A percentile compares a stretch with the other conserved stretches of the same genome.
Conservation (phyloP, 192 early-diverging fungal species). For the Rhizophagus clarus region DNA sequence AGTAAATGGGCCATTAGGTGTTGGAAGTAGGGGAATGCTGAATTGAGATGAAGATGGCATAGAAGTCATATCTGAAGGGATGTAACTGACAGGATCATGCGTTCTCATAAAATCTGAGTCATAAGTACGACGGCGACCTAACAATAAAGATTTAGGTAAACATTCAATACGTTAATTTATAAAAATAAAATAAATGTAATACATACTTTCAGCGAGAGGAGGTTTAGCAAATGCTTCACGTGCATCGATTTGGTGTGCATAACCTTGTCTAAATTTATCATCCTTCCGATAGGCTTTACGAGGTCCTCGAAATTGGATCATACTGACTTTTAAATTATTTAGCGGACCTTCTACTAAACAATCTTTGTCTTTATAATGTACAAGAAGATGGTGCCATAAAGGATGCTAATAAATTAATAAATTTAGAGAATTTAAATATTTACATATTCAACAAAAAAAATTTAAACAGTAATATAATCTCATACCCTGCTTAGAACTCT, state of each 20-base stretch:
- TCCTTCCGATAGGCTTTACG: conserved; percentile 59
- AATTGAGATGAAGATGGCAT: conserved; percentile 49
- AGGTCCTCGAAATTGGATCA: conserved; percentile 86
- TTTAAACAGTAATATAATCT: not conserved
- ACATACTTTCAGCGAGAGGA: conserved; percentile 52
- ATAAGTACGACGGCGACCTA: conserved; percentile 54
- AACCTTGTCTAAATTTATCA: conserved; percentile 59
- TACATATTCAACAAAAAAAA: not conserved
- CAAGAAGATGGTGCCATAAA: conserved; percentile 96
- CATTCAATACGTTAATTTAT: not conserved
- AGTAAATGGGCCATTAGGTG: conserved; percentile 60
- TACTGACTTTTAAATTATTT: conserved; percentile 82
- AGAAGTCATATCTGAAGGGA: conserved; percentile 48
- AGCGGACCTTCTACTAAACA: conserved; percentile 94
- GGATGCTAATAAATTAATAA: conserved; percentile 59
- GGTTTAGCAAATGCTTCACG: conserved; percentile 59
- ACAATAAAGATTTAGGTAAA: not conserved
- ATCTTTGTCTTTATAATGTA: conserved; percentile 86
- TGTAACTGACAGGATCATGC: conserved; percentile 53
- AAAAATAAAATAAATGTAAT: not conserved
- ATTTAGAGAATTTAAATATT: not conserved
- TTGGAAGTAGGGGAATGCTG: conserved; percentile 54
- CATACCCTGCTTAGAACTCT: conserved; percentile 81
- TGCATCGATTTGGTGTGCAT: conserved; percentile 60
- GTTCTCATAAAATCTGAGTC: conserved; percentile 54